A percentile compares a stretch with the other conserved stretches of the same genome.
phyloP scores from a whole-genome alignment of 108 stramenopile species.

The Nannochloropsis oceanica region DNA sequence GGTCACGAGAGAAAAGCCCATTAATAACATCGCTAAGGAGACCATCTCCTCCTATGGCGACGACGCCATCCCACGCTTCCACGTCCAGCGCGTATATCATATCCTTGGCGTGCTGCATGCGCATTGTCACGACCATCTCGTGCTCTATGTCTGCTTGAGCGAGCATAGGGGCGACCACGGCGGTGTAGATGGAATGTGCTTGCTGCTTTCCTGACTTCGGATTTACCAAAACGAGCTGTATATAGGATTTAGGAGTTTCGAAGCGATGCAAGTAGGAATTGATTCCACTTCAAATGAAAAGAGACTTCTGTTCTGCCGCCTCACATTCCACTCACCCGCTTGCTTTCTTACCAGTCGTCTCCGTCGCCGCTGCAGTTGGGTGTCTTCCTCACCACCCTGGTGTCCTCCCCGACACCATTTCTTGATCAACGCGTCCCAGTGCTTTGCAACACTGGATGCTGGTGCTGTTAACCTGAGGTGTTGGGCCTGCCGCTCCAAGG shows the following conservation, averaged over 20 bases:
- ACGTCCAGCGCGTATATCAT: background rate
- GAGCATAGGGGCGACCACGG: background rate
- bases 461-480: background rate
- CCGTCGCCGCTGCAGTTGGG: background rate
- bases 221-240: background rate
- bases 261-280: too few species aligned
- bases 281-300: too few species aligned
- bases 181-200: background rate
- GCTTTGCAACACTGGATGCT: background rate
- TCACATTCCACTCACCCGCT: too few species aligned
- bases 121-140: background rate
- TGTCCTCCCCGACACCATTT: background rate
- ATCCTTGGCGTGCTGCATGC: background rate
- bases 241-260: background rate
- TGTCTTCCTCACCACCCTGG: background rate
- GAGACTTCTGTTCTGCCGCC: too few species aligned
- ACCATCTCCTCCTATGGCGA: background rate
- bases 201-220: background rate
- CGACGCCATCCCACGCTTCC: background rate
- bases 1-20: background rate
- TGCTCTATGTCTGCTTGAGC: background rate
- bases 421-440: background rate
- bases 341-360: background rate
- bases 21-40: background rate
- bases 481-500: background rate